Evolutionary conservation across 192 early-diverging fungal genomes (phyloP).

Genomic region (Linnemannia schmuckeri): DNA sequence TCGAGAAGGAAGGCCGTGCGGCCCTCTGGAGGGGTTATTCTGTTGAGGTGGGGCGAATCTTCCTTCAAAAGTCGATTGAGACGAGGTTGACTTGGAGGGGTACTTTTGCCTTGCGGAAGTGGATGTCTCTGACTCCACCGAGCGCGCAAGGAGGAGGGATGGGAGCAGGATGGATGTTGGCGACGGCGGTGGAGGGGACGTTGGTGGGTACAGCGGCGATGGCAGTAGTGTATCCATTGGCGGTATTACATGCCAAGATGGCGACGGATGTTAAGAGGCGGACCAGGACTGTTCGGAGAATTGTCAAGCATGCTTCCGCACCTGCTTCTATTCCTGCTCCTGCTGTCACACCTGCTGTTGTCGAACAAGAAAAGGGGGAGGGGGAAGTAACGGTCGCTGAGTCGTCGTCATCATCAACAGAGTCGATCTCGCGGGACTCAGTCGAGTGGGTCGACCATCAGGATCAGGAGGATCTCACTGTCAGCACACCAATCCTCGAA

Average conservation of each 20-base stretch:
- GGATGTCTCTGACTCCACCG: background rate
- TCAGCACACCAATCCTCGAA: background rate
- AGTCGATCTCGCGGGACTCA: background rate
- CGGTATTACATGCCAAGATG: slow-evolving; percentile 28
- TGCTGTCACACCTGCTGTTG: background rate
- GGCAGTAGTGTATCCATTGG: slow-evolving; percentile 21
- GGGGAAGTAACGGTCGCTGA: background rate
- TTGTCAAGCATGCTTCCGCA: background rate
- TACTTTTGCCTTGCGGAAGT: slow-evolving; percentile 13
- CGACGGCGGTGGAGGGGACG: slow-evolving; percentile 12
- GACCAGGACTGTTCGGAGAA: background rate
- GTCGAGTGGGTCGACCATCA: slow-evolving; percentile 25
- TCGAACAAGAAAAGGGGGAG: background rate
- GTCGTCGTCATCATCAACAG: background rate
- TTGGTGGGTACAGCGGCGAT: slow-evolving; percentile 4
- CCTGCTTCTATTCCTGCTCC: background rate
- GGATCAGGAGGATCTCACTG: background rate
- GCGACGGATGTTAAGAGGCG: slow-evolving; percentile 31
- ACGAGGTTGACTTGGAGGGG: background rate
- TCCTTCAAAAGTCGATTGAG: slow-evolving; percentile 17
- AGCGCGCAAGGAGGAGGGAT: background rate
- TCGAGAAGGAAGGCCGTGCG: slow-evolving; percentile 36
- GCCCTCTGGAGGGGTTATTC: slow-evolving; percentile 41
- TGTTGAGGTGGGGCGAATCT: background rate
- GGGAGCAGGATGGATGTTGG: slow-evolving; percentile 18